Percentiles rank a stretch among this genome's conserved stretches.
Conservation (phyloP, 75 land plant species). For the Gnetum montanum region DNA sequence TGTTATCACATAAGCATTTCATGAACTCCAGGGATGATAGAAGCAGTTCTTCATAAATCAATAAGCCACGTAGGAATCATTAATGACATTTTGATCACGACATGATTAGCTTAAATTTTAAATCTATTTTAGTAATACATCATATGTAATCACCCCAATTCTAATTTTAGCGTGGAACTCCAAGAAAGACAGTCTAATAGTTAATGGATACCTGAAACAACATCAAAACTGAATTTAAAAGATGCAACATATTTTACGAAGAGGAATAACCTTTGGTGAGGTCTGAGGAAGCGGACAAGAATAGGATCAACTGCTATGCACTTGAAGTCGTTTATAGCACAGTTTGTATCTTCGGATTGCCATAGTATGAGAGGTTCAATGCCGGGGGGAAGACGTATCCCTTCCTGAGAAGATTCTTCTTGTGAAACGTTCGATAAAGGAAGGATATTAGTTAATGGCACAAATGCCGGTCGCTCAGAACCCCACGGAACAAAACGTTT, state of each 20-base stretch:
- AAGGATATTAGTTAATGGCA: constrained; percentile 21
- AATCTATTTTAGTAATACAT: too few species aligned
- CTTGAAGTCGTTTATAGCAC: constrained; percentile 4
- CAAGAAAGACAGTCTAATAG: too few species aligned
- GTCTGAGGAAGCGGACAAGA: constrained; percentile 74
- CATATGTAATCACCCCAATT: too few species aligned
- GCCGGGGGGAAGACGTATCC: constrained; percentile 58
- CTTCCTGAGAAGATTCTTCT: constrained; percentile 28
- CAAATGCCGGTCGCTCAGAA: constrained; percentile 38
- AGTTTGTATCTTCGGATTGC: constrained; percentile 57
- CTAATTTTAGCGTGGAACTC: too few species aligned
- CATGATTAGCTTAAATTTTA: too few species aligned
- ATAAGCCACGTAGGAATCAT: too few species aligned
- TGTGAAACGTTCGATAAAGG: constrained; percentile 11
- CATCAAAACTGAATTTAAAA: too few species aligned
- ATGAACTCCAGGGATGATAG: not conserved
- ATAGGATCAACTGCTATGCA: constrained; percentile 70
- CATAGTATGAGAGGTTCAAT: constrained; percentile 87
- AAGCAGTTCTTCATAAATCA: too few species aligned
- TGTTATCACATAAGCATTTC: not conserved
- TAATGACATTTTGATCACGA: too few species aligned
- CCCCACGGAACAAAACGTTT: constrained; percentile 95
- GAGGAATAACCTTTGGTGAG: constrained; percentile 99
- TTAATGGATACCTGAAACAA: too few species aligned
- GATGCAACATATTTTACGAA: too few species aligned